A percentile compares a stretch with the other conserved stretches of the same genome.
Conservation (phyloP, 192 early-diverging fungal species). For the Coemansia sp. region DNA sequence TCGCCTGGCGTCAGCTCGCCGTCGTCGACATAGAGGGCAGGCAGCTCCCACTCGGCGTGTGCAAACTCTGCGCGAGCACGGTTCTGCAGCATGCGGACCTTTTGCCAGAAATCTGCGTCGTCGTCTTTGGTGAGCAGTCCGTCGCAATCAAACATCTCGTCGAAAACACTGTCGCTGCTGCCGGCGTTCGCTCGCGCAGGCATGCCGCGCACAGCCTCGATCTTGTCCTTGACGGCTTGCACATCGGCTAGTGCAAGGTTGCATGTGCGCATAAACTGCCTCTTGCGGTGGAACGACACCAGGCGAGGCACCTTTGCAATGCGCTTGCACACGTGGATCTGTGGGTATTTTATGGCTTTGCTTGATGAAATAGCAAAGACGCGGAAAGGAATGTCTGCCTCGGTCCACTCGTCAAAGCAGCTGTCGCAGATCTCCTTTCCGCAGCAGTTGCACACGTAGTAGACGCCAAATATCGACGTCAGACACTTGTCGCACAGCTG, state of each 20-base stretch:
- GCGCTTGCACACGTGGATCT: neutral
- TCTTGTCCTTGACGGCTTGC: neutral
- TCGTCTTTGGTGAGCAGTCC: conserved; percentile 2
- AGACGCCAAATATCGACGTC: conserved; percentile 46
- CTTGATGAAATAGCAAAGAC: neutral
- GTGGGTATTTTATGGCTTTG: too few relatives aligned
- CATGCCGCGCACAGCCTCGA: neutral
- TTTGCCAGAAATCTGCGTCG: conserved; percentile 1
- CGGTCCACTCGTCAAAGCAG: conserved; percentile 41
- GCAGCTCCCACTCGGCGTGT: conserved; percentile 27
- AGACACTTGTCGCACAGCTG: conserved; percentile 54
- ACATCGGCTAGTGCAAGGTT: conserved; percentile 7
- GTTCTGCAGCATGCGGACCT: conserved; percentile 6
- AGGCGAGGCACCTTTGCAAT: neutral
- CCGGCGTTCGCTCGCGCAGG: too few relatives aligned
- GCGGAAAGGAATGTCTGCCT: neutral
- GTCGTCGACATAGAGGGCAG: conserved; percentile 11
- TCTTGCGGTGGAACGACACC: neutral
- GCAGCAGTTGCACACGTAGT: conserved; percentile 41
- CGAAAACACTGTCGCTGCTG: too few relatives aligned
- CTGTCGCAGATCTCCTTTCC: conserved; percentile 41
- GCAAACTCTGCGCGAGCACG: conserved; percentile 37
- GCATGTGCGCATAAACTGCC: conserved; percentile 27
- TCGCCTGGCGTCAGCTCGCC: conserved; percentile 24
- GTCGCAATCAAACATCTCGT: conserved; percentile 11